phyloP scores from a whole-genome alignment of 345 rosid genomes.

The Dipteronia sinensis region DNA sequence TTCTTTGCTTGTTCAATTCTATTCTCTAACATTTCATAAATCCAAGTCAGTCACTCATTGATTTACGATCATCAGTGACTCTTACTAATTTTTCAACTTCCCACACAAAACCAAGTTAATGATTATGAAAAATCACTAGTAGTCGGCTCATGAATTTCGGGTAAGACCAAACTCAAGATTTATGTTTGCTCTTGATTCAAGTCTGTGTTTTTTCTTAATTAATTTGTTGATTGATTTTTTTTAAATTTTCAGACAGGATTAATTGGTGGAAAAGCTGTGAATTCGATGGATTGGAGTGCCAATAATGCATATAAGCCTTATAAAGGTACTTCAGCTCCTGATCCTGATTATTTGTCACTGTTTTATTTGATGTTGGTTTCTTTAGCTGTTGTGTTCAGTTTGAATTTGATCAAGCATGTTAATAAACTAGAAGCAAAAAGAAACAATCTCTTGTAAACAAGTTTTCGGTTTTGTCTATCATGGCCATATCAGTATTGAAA shows the following conservation, averaged over 20 bases:
- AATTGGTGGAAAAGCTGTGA: constrained; percentile 36
- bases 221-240: background rate
- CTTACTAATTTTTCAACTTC: background rate
- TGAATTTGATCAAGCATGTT: background rate
- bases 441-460: background rate
- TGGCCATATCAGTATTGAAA: too few relatives aligned
- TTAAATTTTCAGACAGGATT: constrained; percentile 25
- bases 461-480: too few relatives aligned
- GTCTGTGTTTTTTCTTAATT: background rate
- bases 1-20: constrained; percentile 1
- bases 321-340: constrained; percentile 54
- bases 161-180: constrained; percentile 14
- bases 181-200: background rate
- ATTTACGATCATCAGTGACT: constrained; percentile 4
- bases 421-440: background rate
- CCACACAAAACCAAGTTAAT: background rate
- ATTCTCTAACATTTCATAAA: background rate
- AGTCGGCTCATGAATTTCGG: constrained; percentile 24
- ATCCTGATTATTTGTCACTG: background rate
- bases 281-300: constrained; percentile 81
- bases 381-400: background rate
- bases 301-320: constrained; percentile 73
- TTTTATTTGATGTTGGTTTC: background rate
- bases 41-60: background rate
- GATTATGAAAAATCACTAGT: background rate